Conservation (phyloP, 257 asterid species). For the Solanum chmielewskii region DNA sequence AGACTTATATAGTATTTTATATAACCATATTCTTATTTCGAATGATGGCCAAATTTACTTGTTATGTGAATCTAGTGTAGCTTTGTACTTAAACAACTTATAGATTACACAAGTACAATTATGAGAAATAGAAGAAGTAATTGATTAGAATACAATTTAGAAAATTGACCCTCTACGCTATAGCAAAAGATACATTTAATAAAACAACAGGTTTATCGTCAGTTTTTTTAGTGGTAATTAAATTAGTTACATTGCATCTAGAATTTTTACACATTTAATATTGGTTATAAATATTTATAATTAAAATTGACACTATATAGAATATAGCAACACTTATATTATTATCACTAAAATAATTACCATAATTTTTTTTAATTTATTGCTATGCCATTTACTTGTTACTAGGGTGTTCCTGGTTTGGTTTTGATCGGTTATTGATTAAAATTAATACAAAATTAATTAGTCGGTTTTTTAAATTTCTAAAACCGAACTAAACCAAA, state of each 20-base stretch:
- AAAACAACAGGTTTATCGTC: fast-evolving
- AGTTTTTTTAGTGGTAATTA: fast-evolving
- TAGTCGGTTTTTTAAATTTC: no score
- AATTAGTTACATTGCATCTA: no score
- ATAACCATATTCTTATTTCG: neutral
- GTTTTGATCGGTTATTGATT: no score
- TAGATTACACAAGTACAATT: neutral
- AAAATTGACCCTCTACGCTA: neutral
- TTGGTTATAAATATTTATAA: no score
- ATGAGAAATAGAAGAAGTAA: neutral
- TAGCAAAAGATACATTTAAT: neutral
- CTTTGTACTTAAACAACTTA: neutral
- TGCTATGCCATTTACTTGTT: neutral
- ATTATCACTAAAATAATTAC: neutral
- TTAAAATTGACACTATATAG: no score
- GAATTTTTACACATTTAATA: no score
- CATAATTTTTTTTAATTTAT: no score
- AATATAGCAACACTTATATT: neutral
- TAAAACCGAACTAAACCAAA: no score
- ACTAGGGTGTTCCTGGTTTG: no score
- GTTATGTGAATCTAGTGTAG: neutral
- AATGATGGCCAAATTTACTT: neutral
- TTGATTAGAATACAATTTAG: neutral
- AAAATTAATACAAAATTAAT: no score
- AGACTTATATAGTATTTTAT: neutral